Evolutionary conservation across 768 basidiomycete genomes (phyloP), one percentile per base, ranked within the genome.

Genomic region (Tubosaeta sp.): DNA sequence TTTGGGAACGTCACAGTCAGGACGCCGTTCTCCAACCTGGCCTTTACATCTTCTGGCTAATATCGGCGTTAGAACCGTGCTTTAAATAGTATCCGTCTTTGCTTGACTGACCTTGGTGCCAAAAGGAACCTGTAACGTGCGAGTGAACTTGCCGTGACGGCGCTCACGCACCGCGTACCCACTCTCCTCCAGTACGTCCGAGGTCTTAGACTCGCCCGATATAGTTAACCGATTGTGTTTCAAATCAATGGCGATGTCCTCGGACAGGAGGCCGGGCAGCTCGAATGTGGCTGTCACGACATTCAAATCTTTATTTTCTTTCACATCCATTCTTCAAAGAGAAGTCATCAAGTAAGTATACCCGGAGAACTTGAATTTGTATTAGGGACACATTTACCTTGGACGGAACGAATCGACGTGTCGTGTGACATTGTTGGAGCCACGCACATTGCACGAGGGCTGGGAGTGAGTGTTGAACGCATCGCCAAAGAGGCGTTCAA

Each of bases 1-100:
- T 73, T 76, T 6, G 75, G 78, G 67, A 78, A 80, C 8, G 64
- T 73, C 27, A 79, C 69, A 0, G 65, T 69, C 48, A 81, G 55
- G 5, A 82, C 53, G 5, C 76, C 77, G 30, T 76, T 58, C 39
- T 73, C 70, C 71, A 79, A 72, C 27, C 57, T 62, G 0, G 78
- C 78, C 48, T 72, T 74, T 51, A 80, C 72, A 16, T 76, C 68
- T 27, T 75, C 69, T 6, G 66, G 60, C 75, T 79, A 12, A 41
- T 6, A 27, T 12, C 16, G 1, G 5, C 1, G 11, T 49, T 16
- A 42, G 24, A 16, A 21, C 16, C 16, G 11, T 0, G 2, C 12
- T 39, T 12, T 11, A 19, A 39, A 7, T 14, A 10, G 31, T 32
- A n/a, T n/a, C n/a, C 31, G 31, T 11, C 3, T 8, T 5, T 6